Conservation (phyloP, 2,329 filamentous ascomycete genomes). For the Phyllachora maydis region DNA sequence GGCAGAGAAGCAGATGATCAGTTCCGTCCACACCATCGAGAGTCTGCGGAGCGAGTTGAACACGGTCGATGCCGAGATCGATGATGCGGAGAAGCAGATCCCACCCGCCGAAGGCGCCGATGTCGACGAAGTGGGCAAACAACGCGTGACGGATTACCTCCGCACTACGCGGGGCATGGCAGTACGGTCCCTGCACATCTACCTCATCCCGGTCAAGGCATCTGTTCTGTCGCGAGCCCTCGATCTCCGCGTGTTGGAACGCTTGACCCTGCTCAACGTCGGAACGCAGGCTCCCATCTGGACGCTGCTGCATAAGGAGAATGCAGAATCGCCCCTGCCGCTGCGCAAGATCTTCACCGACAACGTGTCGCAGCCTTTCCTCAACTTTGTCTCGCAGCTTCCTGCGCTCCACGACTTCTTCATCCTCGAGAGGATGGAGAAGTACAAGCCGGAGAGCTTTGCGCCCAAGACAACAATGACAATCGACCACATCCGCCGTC, state of each 20-base stretch:
- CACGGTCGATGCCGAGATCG: constrained; percentile 15
- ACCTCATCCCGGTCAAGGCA: constrained; percentile 38
- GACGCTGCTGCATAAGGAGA: constrained; percentile 31
- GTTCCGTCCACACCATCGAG: constrained; percentile 11
- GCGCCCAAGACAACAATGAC: constrained; percentile 25
- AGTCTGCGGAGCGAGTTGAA: constrained; percentile 14
- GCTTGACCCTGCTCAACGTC: constrained; percentile 40
- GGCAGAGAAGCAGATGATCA: constrained; percentile 10
- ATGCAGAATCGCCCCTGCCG: constrained; percentile 25
- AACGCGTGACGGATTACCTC: constrained; percentile 27
- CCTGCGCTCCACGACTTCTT: constrained; percentile 35
- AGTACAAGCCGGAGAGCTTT: constrained; percentile 30
- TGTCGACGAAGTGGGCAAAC: constrained; percentile 6
- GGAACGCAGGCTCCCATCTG: constrained; percentile 40
- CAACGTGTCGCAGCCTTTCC: constrained; percentile 32
- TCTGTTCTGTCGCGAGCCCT: constrained; percentile 33
- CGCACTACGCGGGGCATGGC: constrained; percentile 35
- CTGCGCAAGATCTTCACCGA: constrained; percentile 41
- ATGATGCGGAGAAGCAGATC: constrained; percentile 10
- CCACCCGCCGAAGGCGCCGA: constrained; percentile 1
- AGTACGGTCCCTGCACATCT: constrained; percentile 30
- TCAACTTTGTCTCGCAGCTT: constrained; percentile 30
- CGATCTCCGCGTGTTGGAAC: constrained; percentile 32
- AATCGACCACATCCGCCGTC: constrained; percentile 35
- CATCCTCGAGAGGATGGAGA: constrained; percentile 30